Conservation (phyloP, 2,329 filamentous ascomycete genomes). For the Paraphoma chrysanthemicola region DNA sequence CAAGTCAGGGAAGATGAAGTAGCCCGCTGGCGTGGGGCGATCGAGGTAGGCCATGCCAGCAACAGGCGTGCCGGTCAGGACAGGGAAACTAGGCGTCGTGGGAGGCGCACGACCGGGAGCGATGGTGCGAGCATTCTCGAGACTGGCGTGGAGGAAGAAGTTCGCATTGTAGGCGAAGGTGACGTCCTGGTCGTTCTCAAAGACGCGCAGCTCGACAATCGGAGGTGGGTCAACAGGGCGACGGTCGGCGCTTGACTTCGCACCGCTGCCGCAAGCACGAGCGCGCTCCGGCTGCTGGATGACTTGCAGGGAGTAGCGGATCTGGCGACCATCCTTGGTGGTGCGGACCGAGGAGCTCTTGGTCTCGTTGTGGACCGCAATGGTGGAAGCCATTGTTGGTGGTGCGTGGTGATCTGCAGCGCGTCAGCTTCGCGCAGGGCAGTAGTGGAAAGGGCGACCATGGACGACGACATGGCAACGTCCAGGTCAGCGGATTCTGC, state of each 20-base stretch:
- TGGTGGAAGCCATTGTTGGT: constrained; percentile 45
- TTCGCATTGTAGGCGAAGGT: constrained; percentile 95
- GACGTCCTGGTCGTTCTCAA: constrained; percentile 71
- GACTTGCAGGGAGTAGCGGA: constrained; percentile 84
- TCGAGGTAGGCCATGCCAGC: constrained; percentile 97
- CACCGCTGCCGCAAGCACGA: constrained; percentile 91
- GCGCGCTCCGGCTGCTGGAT: constrained; percentile 95
- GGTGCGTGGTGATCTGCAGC: constrained; percentile 7
- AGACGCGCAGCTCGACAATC: constrained; percentile 88
- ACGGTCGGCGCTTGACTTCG: constrained; percentile 82
- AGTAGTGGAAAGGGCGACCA: constrained; percentile 13
- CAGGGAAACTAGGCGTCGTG: constrained; percentile 74
- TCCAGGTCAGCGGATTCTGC: neutral
- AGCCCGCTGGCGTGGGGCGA: constrained; percentile 78
- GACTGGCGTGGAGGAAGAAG: constrained; percentile 92
- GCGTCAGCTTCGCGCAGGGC: constrained; percentile 20
- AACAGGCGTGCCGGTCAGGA: constrained; percentile 91
- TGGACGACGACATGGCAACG: neutral
- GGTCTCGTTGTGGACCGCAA: constrained; percentile 64
- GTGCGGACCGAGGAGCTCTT: constrained; percentile 60
- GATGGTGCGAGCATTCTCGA: constrained; percentile 84
- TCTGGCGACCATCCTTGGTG: constrained; percentile 76
- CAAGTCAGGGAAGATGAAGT: constrained; percentile 97
- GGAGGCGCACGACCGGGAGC: constrained; percentile 76
- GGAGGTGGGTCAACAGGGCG: constrained; percentile 93